phyloP scores from a whole-genome alignment of 192 early-diverging fungal genomes.

The Umbelopsis isabellina region DNA sequence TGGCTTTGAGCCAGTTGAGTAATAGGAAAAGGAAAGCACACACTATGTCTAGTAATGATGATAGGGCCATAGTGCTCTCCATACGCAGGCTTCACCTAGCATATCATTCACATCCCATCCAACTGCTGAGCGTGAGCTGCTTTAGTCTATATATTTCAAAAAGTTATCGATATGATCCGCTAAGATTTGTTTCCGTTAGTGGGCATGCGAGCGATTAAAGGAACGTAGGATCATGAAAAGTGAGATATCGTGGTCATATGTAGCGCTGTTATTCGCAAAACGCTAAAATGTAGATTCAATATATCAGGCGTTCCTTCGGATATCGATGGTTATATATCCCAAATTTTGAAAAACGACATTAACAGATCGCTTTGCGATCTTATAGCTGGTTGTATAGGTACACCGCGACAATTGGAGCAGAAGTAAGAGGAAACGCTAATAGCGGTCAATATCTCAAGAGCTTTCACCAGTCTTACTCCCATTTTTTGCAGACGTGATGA shows the following conservation, averaged over 20 bases:
- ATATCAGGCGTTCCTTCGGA: background rate
- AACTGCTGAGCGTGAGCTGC: background rate
- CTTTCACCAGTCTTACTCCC: no score
- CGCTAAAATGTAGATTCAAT: background rate
- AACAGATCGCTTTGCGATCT: background rate
- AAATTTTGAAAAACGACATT: background rate
- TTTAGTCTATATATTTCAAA: background rate
- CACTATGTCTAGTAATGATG: background rate
- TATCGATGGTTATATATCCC: background rate
- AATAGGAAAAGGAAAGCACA: background rate
- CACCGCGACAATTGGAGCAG: no score
- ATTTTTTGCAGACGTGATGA: no score
- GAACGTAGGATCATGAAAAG: background rate
- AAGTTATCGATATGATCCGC: background rate
- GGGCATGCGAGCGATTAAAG: slow-evolving; percentile 7
- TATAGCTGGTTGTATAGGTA: background rate
- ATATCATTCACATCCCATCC: slow-evolving; percentile 1
- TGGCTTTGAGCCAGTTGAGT: background rate
- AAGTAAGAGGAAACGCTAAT: no score
- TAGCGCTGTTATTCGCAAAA: no score
- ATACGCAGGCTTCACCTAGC: background rate
- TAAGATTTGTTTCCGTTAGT: background rate
- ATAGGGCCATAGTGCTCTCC: background rate
- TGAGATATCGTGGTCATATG: background rate
- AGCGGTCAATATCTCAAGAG: no score